Base-by-base conservation (phyloP, 108 stramenopile species). In the Nitzschia putrida region DNA sequence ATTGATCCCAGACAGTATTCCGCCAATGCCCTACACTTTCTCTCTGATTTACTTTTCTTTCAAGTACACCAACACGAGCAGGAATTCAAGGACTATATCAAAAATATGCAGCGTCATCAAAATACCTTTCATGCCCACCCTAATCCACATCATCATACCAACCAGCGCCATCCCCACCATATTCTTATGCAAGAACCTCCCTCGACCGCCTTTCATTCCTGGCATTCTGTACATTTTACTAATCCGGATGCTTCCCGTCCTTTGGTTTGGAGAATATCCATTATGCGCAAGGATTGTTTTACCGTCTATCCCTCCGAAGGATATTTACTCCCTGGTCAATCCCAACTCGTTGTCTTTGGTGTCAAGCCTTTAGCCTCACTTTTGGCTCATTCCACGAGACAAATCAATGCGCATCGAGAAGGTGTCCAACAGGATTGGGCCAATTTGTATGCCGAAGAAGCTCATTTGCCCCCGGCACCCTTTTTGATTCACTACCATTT, bases 41-140 rank as follows among this genome's bases (percentile, higher is more conserved):
- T 81, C 59, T 73, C 78, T 0, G 88, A 90, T 76, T 75, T 85
- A 14, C 58, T 90, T 24, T 90, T 90, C 68, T 90, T 90, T 61
- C 81, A 90, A 60, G 80, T 90, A 47, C 72, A 66, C 64, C 41
- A 66, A 44, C 24, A 21, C 23, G 41, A 72, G 21, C 29, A 59
- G 2, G 79, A 69, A 61, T 57, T 72, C 40, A 52, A 56, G 23
- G 67, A 80, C 38, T 34, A 34, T 34, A 34, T 34, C 29, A 34
- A 34, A 4, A 3, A 34, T 4, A 34, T 34, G 29, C 29, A 34
- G 4, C 29, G 29, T 1, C 29, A 34, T 34, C 29, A 34, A 4
- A 34, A 34, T 34, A 34, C 29, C 44, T 18, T 44, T 39, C 39
- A 25, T 41, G 21, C 66, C 7, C 73, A 59, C 38, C 49, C 29